Evolutionary conservation across 1,139 yeast genomes (phyloP), one percentile per base, ranked within the genome.

Genomic region (Yamadazyma mexicana): DNA sequence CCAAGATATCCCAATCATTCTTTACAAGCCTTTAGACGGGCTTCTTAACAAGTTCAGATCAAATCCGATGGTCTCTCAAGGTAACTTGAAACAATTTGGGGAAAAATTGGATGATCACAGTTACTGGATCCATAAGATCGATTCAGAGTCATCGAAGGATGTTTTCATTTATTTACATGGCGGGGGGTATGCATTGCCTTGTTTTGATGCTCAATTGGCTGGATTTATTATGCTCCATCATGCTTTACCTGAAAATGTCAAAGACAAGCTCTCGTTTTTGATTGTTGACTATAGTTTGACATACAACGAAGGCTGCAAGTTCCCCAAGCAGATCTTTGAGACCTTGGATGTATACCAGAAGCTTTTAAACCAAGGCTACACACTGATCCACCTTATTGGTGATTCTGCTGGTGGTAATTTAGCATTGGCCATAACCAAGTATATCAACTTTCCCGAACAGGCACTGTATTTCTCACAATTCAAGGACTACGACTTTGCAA

Each of bases 331-430:
- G 49, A 54, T 73, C 32, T 49, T 54, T 39, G 73, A 74, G 49
- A 49, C 66, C 3, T 50, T 63, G 16, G 50, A 54, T 1, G 45
- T 61, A 5, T 62, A 70, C 44, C 46, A 52, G 14, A 51, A 52
- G 16, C 52, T 75, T 35, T 48, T 58, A 12, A 38, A 46, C 7
- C 46, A 58, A 15, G 67, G 69, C 1, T 66, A 60, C 38, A 45
- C 49, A 5, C 61, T 65, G 32, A 58, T 74, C 36, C 58, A 59
- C 17, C 45, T 73, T 4, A 42, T 69, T 31, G 79, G 78, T 6
- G 80, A 73, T 47, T 73, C 79, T 2, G 73, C 75, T 22, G 79
- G 80, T 11, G 74, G 62, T 3, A 73, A 73, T 48, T 52, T 72
- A 47, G 56, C 63, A 6, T 45, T 66, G 14, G 57, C 64, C 4